Conservation (phyloP, 306 rosid species). For the Castanopsis chinensis region DNA sequence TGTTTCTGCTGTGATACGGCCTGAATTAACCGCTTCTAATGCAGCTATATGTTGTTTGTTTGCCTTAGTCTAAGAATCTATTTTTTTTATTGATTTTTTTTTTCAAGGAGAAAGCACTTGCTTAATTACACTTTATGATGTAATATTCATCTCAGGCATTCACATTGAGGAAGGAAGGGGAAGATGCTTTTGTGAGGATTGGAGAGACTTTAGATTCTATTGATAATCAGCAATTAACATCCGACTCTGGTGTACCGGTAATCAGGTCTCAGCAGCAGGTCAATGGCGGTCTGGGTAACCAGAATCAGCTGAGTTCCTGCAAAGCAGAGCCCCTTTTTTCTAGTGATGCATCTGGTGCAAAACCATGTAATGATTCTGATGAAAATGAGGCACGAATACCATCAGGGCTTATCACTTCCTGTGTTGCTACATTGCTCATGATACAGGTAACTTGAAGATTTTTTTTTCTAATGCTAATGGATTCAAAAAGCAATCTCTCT, state of each 20-base stretch:
- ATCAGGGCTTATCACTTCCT: constrained; percentile 78
- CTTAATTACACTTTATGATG: constrained; percentile 6
- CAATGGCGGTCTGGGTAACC: constrained; percentile 45
- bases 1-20: background rate
- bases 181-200: constrained; percentile 61
- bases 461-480: background rate
- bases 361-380: constrained; percentile 36
- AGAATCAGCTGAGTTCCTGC: constrained; percentile 31
- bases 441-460: constrained; percentile 59
- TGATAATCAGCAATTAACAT: constrained; percentile 43
- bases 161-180: constrained; percentile 70
- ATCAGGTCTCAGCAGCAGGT: constrained; percentile 55
- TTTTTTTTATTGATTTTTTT: background rate
- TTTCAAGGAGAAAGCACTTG: background rate
- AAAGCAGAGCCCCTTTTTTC: constrained; percentile 36
- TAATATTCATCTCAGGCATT: constrained; percentile 53
- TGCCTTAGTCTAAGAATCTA: constrained; percentile 7
- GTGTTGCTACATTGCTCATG: constrained; percentile 81
- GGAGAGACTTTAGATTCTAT: constrained; percentile 70
- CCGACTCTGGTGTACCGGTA: constrained; percentile 38
- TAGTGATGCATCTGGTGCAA: constrained; percentile 43
- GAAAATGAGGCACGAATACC: constrained; percentile 62
- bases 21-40: background rate
- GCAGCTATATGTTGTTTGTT: constrained; percentile 13
- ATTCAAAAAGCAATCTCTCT: background rate